Percentiles rank a stretch among this genome's conserved stretches.
Evolutionary conservation across 768 basidiomycete genomes (phyloP).

Genomic region (Lactifluus pinguis): DNA sequence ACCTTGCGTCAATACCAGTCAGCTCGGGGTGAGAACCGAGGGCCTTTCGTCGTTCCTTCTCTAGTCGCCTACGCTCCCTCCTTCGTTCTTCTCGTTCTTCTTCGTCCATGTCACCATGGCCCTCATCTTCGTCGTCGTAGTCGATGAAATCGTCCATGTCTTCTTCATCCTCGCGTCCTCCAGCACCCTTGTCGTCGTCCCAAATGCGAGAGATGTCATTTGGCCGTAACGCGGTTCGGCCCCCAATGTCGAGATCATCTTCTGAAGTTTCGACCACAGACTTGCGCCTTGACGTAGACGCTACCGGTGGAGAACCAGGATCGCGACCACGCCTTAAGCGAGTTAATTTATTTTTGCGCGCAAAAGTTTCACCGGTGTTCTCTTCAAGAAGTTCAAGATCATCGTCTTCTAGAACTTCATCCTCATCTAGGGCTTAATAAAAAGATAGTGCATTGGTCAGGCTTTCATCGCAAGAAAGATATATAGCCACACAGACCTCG

Average conservation of each 20-base stretch:
- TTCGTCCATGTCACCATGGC: constrained; percentile 56
- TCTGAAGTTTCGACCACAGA: constrained; percentile 64
- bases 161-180: constrained; percentile 42
- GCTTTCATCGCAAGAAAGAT: constrained; percentile 7
- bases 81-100: constrained; percentile 68
- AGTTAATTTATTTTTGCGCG: constrained; percentile 56
- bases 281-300: constrained; percentile 52
- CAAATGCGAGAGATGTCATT: constrained; percentile 68
- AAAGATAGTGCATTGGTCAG: constrained; percentile 6
- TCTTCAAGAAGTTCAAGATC: constrained; percentile 76
- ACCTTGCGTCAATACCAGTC: constrained; percentile 79
- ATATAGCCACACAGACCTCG: constrained; percentile 34
- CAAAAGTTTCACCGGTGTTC: constrained; percentile 76
- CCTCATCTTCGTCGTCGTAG: constrained; percentile 56
- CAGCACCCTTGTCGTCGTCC: constrained; percentile 62
- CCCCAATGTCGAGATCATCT: constrained; percentile 57
- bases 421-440: constrained; percentile 41
- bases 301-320: constrained; percentile 57
- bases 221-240: constrained; percentile 41
- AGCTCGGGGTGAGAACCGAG: constrained; percentile 60
- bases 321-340: constrained; percentile 66
- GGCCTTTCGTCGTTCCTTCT: constrained; percentile 57
- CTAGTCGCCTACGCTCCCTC: constrained; percentile 55
- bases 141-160: constrained; percentile 76
- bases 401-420: constrained; percentile 66